Percentiles rank a stretch among this genome's conserved stretches.
Evolutionary conservation across 306 rosid species (phyloP).

Genomic region (Gynostemma pentaphyllum): DNA sequence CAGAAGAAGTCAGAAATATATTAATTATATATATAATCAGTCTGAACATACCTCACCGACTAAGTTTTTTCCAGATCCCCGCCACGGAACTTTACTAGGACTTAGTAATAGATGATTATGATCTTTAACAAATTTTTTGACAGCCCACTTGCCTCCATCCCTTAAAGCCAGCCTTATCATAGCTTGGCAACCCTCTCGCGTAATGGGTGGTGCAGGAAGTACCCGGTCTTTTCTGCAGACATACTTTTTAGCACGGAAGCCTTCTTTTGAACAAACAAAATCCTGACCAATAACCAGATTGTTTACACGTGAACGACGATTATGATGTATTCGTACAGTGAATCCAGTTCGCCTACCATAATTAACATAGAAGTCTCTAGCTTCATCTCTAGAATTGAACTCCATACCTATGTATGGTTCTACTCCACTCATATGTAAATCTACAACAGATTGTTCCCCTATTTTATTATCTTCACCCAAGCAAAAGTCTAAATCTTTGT

Average conservation of each 20-base stretch:
- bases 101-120: slow-evolving; percentile 56
- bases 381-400: slow-evolving; percentile 65
- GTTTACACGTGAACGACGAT: slow-evolving; percentile 62
- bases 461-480: slow-evolving; percentile 30
- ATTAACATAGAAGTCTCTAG: slow-evolving; percentile 51
- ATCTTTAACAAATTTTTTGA: slow-evolving; percentile 60
- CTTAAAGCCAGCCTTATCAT: slow-evolving; percentile 59
- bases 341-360: slow-evolving; percentile 55
- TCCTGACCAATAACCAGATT: slow-evolving; percentile 66
- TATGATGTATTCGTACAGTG: slow-evolving; percentile 62
- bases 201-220: slow-evolving; percentile 62
- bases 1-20: background rate
- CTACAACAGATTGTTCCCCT: slow-evolving; percentile 27
- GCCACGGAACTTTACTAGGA: slow-evolving; percentile 69
- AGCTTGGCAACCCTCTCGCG: slow-evolving; percentile 72
- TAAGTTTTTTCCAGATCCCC: slow-evolving; percentile 55
- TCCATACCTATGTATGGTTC: slow-evolving; percentile 49
- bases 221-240: slow-evolving; percentile 58
- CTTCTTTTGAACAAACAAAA: slow-evolving; percentile 75
- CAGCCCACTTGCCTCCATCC: slow-evolving; percentile 58
- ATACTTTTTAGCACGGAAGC: slow-evolving; percentile 65
- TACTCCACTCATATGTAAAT: slow-evolving; percentile 25
- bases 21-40: background rate
- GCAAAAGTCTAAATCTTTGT: slow-evolving; percentile 24
- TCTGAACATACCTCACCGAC: slow-evolving; percentile 51